Evolutionary conservation across 2,329 filamentous ascomycete species (phyloP), one percentile per base, ranked within the genome.

Genomic region (Claviceps sp.): DNA sequence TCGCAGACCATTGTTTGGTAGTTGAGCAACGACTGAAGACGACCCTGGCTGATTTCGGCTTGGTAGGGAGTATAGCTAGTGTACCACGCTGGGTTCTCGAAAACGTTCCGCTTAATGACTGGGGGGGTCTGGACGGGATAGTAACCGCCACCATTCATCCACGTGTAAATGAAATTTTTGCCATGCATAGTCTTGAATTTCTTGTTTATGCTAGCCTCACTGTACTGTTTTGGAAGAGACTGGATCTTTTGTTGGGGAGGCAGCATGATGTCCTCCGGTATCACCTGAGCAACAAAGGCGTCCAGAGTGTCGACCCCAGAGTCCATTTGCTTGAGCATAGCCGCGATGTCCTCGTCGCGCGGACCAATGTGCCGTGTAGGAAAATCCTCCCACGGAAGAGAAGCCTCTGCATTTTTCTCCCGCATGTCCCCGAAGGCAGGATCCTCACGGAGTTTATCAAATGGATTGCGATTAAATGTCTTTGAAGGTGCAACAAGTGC

Each of bases 11-110:
- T 76, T 17, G 91, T 97, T 74, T 97, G 91, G 72, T 89, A 97
- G 74, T 97, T 97, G 56, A 97, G 74, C 50, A 97, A 73, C 5
- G 88, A 95, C 74, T 96, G 88, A 55, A 97, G 71, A 51, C 91
- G 83, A 38, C 91, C 91, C 71, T 97, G 91, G 66, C 89, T 95
- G 72, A 97, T 95, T 71, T 97, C 91, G 2, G 91, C 86, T 71
- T 97, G 91, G 69, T 96, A 97, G 16, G 91, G 91, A 0, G 91
- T 96, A 68, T 97, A 96, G 71, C 89, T 95, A 42, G 91, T 97
- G 68, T 97, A 97, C 91, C 91, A 97, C 9, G 84, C 89, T 5
- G 91, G 91, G 66, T 86, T 91, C 74, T 97, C 89, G 53, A 97
- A 73, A 4, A 97, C 78, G 65, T 96, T 96, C 59, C 90, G 79